Conservation (phyloP, 345 rosid genomes). For the Orychophragmus violaceus region DNA sequence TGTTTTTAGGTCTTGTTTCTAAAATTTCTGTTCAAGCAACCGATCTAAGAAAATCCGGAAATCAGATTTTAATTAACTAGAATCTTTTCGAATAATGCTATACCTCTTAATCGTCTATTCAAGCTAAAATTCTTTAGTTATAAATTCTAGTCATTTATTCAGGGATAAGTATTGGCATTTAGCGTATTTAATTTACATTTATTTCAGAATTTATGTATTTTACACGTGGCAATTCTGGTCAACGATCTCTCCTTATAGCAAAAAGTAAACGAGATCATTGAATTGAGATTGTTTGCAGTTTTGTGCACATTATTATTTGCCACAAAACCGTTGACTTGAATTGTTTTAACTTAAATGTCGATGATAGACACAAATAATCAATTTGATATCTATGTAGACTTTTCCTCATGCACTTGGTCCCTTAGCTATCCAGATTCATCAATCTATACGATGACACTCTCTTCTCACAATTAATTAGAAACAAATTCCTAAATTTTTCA, state of each 20-base stretch:
- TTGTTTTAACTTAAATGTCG: conserved; percentile 1
- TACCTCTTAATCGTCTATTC: background rate
- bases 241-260: conserved; percentile 12
- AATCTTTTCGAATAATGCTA: background rate
- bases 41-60: background rate
- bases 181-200: background rate
- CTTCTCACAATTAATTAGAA: background rate
- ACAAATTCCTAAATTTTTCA: background rate
- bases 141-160: background rate
- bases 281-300: conserved; percentile 1
- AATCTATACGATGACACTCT: background rate
- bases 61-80: background rate
- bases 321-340: conserved; percentile 19
- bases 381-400: background rate
- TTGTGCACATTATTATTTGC: background rate
- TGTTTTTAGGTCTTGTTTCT: conserved; percentile 4
- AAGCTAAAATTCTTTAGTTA: too few relatives aligned
- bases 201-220: too few relatives aligned
- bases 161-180: background rate
- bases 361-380: background rate
- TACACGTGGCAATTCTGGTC: conserved; percentile 12
- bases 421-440: conserved; percentile 18
- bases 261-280: conserved; percentile 3
- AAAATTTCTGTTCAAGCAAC: background rate
- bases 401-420: conserved; percentile 14